Evolutionary conservation across 1,284 basidiomycete species (phyloP), one percentile per base, ranked within the genome.

Genomic region (Puccinia hordei): DNA sequence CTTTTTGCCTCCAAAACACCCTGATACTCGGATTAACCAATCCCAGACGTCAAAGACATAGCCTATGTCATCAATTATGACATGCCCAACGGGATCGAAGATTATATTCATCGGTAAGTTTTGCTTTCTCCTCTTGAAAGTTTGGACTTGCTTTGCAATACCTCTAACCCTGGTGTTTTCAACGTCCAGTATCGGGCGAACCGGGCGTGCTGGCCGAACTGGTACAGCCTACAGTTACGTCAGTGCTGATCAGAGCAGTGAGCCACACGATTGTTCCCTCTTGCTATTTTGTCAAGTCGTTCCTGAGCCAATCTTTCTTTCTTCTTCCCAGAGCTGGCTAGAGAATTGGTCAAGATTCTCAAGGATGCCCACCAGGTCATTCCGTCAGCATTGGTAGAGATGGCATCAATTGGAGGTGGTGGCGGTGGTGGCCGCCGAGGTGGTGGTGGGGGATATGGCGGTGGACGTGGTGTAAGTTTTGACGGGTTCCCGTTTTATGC

Each of bases 161-260:
- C 46, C 46, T 46, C 53, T 53, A 55, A 66, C 55, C 55, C 44
- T 68, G 66, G 81, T 83, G 74, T 82, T 44, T 59, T 66, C 66
- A 24, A 30, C 61, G 65, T 87, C 88, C 85, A 87, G 88, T 85
- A 88, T 89, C 82, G 88, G 88, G 84, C 88, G 88, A 85, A 89
- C 89, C 51, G 89, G 88, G 83, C 88, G 89, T 85, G 89, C 88
- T 44, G 88, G 88, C 74, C 83, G 85, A 73, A 88, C 85, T 81
- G 87, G 87, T 84, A 92, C 91, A 49, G 94, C 95, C 5, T 97
- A 93, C 87, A 98, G 95, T 15, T 98, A 96, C 89, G 96, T 99
- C 88, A 86, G 85, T 1, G 82, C 86, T n/a, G 86, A 84, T 76
- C 82, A 84, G 59, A 81, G 83, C 41, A 83, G 82, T 82, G 65